Evolutionary conservation across 805 yeast genomes (phyloP), one percentile per base, ranked within the genome.

Genomic region (Nakazawaea holstii): DNA sequence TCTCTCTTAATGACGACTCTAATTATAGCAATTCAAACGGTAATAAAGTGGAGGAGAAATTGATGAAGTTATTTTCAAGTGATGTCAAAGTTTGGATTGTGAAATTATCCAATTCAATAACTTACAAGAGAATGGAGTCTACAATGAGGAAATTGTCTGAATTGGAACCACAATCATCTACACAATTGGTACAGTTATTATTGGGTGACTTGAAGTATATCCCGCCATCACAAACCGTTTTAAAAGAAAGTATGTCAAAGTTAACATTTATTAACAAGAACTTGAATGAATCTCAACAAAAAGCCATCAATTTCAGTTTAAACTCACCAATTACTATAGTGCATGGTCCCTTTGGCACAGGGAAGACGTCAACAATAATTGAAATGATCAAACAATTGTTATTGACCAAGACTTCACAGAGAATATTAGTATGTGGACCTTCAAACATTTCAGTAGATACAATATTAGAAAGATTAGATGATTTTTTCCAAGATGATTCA

Each of bases 361-460:
- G 92, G 9, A 84, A 84, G 59, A 92, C 98, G 0, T 84, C 83
- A 52, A 91, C 97, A 0, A 56, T 92, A 6, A 80, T 91, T 8
- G 97, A 92, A 57, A 67, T 87, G 7, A 82, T 90, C 33, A 77
- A 84, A 44, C 97, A 91, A 59, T 67, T 89, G 43, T 72, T 80
- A 6, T 52, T 48, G 28, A 54, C 53, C 14, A 15, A 46, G 8
- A 42, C 50, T 6, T 28, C 38, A 13, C 73, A 72, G 45, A 64
- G 90, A 39, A 82, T 92, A 0, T 67, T 92, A 28, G 91, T 92
- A 0, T 91, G 97, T 67, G 97, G 97, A 0, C 96, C 98, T 0
- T 90, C 97, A 0, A 92, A 92, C 60, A 82, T 90, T 13, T 80
- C 97, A 1, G 95, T 91, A 1, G 98, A 92, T 61, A 92, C 95